Base-by-base conservation (phyloP, 2,329 filamentous ascomycete genomes). In the Diaporthe vaccinii region DNA sequence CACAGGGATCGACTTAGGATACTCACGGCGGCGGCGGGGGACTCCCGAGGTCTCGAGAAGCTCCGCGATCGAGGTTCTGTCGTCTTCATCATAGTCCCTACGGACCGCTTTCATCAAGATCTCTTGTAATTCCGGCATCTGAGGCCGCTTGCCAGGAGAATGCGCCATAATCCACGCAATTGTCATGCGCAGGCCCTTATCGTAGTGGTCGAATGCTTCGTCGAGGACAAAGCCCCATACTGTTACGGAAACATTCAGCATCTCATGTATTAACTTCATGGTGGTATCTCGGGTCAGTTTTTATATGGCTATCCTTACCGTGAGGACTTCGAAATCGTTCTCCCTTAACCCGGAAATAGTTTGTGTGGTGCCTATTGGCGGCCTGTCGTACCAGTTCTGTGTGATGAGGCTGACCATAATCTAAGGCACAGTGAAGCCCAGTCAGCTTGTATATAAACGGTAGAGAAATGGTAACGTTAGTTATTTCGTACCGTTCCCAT, bases 31-130 rank as follows among this genome's bases (percentile, higher is more conserved):
- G 39, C 25, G 62, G 46, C 2, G 31, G 31, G 12, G 62, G 62
- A 17, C 62, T 49, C 10, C 2, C 14, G 7, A 68, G 31, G 22
- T 49, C 10, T 4, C 14, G 7, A 68, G 31, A 28, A 68, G 22
- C 8, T 68, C 62, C 31, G 62, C 31, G 36, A 68, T 53, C 14
- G 46, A 68, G 31, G 46, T 68, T 9, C 62, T 68, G 7, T n/a
- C 31, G 14, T 53, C 28, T 12, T 68, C 62, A 20, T 25, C n/a
- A 6, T 28, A 68, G 8, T 39, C 22, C 62, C 17, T 17, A 1
- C 12, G 1, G 10, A 39, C 34, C 0, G 31, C 46, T 5, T 5
- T 28, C 62, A 68, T 68, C 8, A 68, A 34, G n/a, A 68, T 28
- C 0, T 25, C 14, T 20, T 68, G 31, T 22, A 68, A 25, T 9